These are phyloP conservation scores for Alloteropsis semialata DNA, from an alignment of 176 grass and related monocot species.

Conservation along the genomic window DNA sequence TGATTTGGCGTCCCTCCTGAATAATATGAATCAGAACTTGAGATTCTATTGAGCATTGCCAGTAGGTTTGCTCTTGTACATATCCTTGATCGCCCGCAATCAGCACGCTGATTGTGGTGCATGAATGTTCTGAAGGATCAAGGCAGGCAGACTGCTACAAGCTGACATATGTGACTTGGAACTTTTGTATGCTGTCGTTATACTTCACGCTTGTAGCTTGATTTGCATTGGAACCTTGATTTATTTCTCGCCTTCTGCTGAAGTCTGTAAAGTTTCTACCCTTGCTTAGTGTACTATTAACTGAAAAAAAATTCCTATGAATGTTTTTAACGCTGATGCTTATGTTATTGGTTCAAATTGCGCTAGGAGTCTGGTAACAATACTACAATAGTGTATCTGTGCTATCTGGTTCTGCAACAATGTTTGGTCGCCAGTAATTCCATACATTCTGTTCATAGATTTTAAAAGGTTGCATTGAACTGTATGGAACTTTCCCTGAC, in stretches of 20 bases:
- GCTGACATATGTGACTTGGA: too few species aligned
- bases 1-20: conserved; percentile 24
- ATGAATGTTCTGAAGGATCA: neutral
- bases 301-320: neutral
- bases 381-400: neutral
- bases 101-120: neutral
- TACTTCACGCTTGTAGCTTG: neutral
- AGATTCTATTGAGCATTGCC: conserved; percentile 17
- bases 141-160: neutral
- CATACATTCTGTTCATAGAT: neutral
- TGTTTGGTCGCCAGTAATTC: neutral
- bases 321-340: neutral
- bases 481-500: neutral
- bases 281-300: neutral
- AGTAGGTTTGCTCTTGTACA: conserved; percentile 16
- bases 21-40: neutral
- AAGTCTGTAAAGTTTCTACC: neutral
- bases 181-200: neutral
- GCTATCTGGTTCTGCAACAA: neutral
- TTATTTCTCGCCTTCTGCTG: neutral
- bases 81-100: conserved; percentile 2
- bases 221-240: neutral
- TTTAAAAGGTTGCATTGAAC: neutral
- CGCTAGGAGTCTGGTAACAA: neutral
- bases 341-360: neutral